phyloP scores from a whole-genome alignment of 208 protist species.

The Jaenimonas drosophilae region DNA sequence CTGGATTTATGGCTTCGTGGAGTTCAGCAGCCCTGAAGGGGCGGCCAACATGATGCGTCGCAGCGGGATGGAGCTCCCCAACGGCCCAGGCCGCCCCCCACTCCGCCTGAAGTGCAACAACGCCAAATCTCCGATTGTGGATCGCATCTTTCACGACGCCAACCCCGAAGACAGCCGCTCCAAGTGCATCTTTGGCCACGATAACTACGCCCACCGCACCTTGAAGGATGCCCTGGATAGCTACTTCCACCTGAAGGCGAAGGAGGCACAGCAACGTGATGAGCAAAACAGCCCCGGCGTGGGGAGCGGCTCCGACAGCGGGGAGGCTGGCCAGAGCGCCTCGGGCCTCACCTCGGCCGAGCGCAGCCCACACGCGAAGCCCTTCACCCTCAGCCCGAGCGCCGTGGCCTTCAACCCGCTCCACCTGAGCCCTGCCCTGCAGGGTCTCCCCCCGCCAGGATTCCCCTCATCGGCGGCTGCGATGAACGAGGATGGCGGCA shows the following conservation, averaged over 20 bases:
- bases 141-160: constrained; percentile 46
- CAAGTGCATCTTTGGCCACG: constrained; percentile 29
- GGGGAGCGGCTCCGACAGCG: neutral
- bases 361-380: neutral
- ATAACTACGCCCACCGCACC: constrained; percentile 20
- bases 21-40: constrained; percentile 23
- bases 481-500: neutral
- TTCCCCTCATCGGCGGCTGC: neutral
- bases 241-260: constrained; percentile 22
- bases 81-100: constrained; percentile 23
- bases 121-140: constrained; percentile 46
- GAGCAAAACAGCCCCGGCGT: neutral
- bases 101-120: constrained; percentile 44
- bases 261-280: constrained; percentile 4
- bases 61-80: constrained; percentile 35
- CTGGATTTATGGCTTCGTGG: constrained; percentile 58
- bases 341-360: neutral
- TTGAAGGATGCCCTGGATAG: constrained; percentile 39
- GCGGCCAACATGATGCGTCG: constrained; percentile 21
- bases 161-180: constrained; percentile 17
- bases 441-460: neutral
- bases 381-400: neutral
- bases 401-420: neutral
- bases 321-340: neutral
- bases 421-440: neutral